Evolutionary conservation across 1,284 basidiomycete species (phyloP), one percentile per base, ranked within the genome.

Genomic region (Pascua guehoae): DNA sequence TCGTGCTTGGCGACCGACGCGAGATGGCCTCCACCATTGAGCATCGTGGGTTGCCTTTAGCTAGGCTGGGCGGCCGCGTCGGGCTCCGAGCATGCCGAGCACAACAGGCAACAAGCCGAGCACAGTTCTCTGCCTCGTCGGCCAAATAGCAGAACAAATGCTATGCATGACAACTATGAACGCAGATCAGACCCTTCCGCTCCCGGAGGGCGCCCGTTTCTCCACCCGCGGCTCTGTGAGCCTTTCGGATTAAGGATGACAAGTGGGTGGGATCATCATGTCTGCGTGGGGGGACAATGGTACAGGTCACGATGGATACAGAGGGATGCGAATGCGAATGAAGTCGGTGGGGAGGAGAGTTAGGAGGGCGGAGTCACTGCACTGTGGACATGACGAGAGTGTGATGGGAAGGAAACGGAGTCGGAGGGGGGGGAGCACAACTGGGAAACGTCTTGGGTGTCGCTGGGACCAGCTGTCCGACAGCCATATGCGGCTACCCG

Each of bases 161-260:
- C 24, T 32, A 32, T 32, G 24, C 24, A 32, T 32, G 24, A 32
- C 24, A 32, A 32, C 24, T 32, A 32, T 32, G 24, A 7, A 32
- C 7, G 49, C 58, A 53, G 58, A 60, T 60, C 58, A 60, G 58
- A 41, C 55, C 55, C 51, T 14, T 17, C 52, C 46, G 24, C n/a
- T 39, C 24, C 12, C 18, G 41, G 40, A 39, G 54, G 54, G 54
- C 54, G 56, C 53, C 53, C 55, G 32, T 42, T 49, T 54, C 44
- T 54, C 60, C 42, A 36, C 55, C 41, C 41, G 36, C 17, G 17
- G 16, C 43, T 36, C 15, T 12, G 40, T 15, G 46, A n/a, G n/a
- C n/a, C 45, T 24, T n/a, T 61, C 47, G 47, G 60, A 40, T n/a
- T 56, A 61, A 58, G 60, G 60, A 61, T 61, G 60, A 61, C 60